A percentile compares a stretch with the other conserved stretches of the same genome.
Evolutionary conservation across 2,329 filamentous ascomycete genomes (phyloP).

Genomic region (Paramyrothecium roridum): DNA sequence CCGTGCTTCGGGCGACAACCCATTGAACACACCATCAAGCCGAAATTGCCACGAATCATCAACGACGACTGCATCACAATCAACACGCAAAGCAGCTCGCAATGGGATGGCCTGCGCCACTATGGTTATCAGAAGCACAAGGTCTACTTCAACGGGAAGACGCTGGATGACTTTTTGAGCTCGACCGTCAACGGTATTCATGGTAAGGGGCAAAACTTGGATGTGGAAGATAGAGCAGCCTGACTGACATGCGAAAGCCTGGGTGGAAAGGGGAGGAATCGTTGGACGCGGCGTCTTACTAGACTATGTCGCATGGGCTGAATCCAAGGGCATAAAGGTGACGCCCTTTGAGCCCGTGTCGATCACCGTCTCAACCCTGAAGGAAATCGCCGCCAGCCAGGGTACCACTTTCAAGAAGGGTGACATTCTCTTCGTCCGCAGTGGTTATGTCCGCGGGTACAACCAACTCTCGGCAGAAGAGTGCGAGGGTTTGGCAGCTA

Average conservation of each 20-base stretch:
- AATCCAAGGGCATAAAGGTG: constrained; percentile 27
- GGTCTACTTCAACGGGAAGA: constrained; percentile 27
- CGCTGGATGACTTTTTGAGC: constrained; percentile 40
- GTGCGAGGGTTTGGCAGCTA: background rate
- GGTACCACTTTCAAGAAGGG: constrained; percentile 43
- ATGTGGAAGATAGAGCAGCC: background rate
- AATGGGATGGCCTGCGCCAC: constrained; percentile 37
- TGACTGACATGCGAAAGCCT: background rate
- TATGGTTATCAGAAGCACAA: constrained; percentile 34
- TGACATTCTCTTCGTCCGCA: constrained; percentile 45
- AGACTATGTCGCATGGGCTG: constrained; percentile 45
- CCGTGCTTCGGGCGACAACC: constrained; percentile 28
- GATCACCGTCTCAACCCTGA: constrained; percentile 23
- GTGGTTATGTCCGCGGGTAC: constrained; percentile 16
- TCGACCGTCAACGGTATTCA: constrained; percentile 24
- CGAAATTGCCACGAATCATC: constrained; percentile 21
- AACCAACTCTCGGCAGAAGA: background rate
- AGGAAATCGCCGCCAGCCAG: constrained; percentile 33
- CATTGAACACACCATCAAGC: constrained; percentile 23
- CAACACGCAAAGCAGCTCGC: constrained; percentile 34
- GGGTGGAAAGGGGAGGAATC: constrained; percentile 34
- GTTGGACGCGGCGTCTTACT: constrained; percentile 47
- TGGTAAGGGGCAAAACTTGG: constrained; percentile 10
- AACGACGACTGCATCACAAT: constrained; percentile 30
- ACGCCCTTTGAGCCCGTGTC: constrained; percentile 35